Evolutionary conservation across 805 yeast species (phyloP), one percentile per base, ranked within the genome.

Genomic region (Danielozyma ontarioensis): DNA sequence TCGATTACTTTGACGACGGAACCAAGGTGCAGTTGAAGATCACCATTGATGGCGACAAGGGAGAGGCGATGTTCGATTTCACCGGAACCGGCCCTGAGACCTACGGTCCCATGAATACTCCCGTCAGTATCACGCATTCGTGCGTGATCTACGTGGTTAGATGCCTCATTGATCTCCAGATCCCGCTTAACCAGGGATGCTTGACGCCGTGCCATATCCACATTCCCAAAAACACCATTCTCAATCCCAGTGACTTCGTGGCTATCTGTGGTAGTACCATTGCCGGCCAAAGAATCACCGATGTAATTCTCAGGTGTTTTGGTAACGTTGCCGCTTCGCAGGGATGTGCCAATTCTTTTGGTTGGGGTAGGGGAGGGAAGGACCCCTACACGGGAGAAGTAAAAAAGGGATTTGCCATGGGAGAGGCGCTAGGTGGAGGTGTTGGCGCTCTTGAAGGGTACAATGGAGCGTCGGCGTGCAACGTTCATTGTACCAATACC

Each of bases 61-160:
- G 74, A 81, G 29, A 89, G 89, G 3, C 64, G 68, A 28, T 74
- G 74, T 7, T 74, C 83, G 3, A 59, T 83, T 12, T 93, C 89
- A 14, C 16, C 12, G 35, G 32, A 12, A 26, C 35, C 10, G 25
- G 30, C 7, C 22, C 7, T 4, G 32, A 35, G 24, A 6, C 29
- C n/a, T 31, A 27, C 38, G 21, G 28, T 17, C 18, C 42, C 39
- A 36, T 42, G 31, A 48, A 48, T 35, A 46, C 48, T 8, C 53
- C 53, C 8, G 31, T 30, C 21, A 29, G 51, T 1, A 35, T 47
- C 13, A 37, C 47, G 15, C 40, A 35, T 33, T 40, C 50, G 5
- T 35, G 41, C 28, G 40, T 48, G n/a, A 37, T 40, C 17, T 48
- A 45, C 25, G 43, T 44, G 27, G 35, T 48, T 24, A 35, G 53